Conservation (phyloP, 495 filamentous ascomycete species). For the Baudoinia panamericana region DNA sequence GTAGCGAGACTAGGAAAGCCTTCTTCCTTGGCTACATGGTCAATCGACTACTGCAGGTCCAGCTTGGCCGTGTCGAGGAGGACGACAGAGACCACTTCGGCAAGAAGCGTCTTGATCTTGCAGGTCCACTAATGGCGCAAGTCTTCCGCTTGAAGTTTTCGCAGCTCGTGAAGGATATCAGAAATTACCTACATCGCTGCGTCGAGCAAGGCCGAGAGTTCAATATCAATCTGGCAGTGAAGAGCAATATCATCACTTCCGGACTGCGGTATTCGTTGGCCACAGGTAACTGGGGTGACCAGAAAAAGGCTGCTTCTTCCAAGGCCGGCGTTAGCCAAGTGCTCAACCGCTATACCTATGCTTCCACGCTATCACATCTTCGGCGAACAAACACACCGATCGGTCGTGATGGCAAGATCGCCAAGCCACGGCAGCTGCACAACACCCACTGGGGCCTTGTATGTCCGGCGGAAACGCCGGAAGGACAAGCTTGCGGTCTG, state of each 20-base stretch:
- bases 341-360: constrained; percentile 92
- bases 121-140: constrained; percentile 82
- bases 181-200: constrained; percentile 76
- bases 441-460: constrained; percentile 98
- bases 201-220: constrained; percentile 82
- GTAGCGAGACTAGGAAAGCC: constrained; percentile 92
- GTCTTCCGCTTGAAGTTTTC: constrained; percentile 82
- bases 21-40: constrained; percentile 99
- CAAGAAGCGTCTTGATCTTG: constrained; percentile 93
- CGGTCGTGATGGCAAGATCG: constrained; percentile 93
- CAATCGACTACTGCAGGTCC: constrained; percentile 81
- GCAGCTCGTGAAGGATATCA: constrained; percentile 76
- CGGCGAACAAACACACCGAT: constrained; percentile 95
- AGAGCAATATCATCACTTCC: constrained; percentile 79
- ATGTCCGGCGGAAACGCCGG: constrained; percentile 93
- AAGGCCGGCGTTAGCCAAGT: constrained; percentile 98
- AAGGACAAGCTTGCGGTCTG: constrained; percentile 95
- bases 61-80: constrained; percentile 75
- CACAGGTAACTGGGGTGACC: constrained; percentile 99
- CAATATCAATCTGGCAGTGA: constrained; percentile 76
- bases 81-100: constrained; percentile 98
- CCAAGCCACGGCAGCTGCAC: constrained; percentile 93
- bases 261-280: constrained; percentile 92
- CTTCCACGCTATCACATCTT: constrained; percentile 91
- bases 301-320: constrained; percentile 88